phyloP scores from a whole-genome alignment of 768 basidiomycete genomes.

The Suillus weaverae region DNA sequence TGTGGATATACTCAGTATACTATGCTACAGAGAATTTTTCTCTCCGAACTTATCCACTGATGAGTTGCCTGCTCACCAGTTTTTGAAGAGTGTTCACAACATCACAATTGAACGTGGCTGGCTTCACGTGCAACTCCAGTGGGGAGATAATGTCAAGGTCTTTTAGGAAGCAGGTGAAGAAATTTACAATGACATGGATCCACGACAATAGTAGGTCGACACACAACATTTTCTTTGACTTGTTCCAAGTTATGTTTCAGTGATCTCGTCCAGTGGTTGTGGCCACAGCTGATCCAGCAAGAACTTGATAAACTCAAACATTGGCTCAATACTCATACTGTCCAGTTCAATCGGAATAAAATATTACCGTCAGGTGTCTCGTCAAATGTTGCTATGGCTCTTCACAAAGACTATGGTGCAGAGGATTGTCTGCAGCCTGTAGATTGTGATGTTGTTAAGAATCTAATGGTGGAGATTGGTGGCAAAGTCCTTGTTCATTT shows the following conservation, averaged over 20 bases:
- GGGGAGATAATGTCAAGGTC: not conserved
- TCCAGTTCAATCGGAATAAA: constrained; percentile 21
- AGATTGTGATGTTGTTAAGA: constrained; percentile 18
- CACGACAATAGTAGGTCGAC: constrained; percentile 14
- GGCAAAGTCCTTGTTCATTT: constrained; percentile 24
- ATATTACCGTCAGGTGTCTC: constrained; percentile 23
- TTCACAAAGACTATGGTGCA: constrained; percentile 15
- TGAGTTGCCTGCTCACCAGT: not conserved
- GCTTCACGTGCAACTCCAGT: not conserved
- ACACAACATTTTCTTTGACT: not conserved
- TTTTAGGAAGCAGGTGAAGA: not conserved
- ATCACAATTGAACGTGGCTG: not conserved
- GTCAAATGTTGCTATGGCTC: constrained; percentile 16
- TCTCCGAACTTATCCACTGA: too few relatives aligned
- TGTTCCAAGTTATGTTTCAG: constrained; percentile 10
- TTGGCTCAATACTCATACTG: constrained; percentile 18
- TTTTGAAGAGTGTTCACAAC: not conserved
- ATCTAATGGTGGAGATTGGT: constrained; percentile 24
- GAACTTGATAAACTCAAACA: constrained; percentile 22
- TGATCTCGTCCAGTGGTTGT: constrained; percentile 32
- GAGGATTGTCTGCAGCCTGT: constrained; percentile 21
- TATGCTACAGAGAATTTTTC: too few relatives aligned
- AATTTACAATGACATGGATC: constrained; percentile 18
- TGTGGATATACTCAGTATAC: too few relatives aligned
- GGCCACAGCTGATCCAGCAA: constrained; percentile 28